Evolutionary conservation across 305 asterid genomes (phyloP).

Genomic region (Stenogyne calaminthoides): DNA sequence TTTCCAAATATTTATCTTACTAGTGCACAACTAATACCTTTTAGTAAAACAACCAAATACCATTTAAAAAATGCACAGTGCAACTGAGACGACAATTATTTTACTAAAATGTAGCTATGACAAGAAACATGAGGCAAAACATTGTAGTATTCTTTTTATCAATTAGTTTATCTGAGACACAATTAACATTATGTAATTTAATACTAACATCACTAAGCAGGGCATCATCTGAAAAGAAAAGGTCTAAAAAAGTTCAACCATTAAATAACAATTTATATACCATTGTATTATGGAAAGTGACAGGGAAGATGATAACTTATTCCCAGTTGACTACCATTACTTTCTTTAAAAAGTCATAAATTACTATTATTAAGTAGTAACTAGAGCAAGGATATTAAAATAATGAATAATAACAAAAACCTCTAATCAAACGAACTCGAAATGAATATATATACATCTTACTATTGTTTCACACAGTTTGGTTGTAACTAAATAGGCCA

Average conservation of each 20-base stretch:
- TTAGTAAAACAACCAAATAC: too few species aligned
- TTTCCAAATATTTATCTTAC: too few species aligned
- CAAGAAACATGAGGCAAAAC: background rate
- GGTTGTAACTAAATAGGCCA: slow-evolving; percentile 1
- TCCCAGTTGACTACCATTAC: slow-evolving; percentile 2
- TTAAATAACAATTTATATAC: background rate
- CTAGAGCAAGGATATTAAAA: slow-evolving; percentile 1
- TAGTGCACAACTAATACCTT: too few species aligned
- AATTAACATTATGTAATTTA: background rate
- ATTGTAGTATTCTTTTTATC: background rate
- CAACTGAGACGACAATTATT: background rate
- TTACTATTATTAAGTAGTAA: background rate
- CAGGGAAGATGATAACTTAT: background rate
- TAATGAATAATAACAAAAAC: background rate
- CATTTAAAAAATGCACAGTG: too few species aligned
- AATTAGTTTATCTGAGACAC: background rate
- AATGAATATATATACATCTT: background rate
- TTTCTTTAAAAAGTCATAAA: background rate
- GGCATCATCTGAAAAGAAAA: background rate
- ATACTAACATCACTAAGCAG: background rate
- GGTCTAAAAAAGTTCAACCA: background rate
- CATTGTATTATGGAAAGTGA: background rate
- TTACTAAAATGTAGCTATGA: background rate
- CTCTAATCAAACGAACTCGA: background rate
- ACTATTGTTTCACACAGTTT: background rate